phyloP scores from a whole-genome alignment of 805 yeast genomes.

The Myxozyma neotropica region DNA sequence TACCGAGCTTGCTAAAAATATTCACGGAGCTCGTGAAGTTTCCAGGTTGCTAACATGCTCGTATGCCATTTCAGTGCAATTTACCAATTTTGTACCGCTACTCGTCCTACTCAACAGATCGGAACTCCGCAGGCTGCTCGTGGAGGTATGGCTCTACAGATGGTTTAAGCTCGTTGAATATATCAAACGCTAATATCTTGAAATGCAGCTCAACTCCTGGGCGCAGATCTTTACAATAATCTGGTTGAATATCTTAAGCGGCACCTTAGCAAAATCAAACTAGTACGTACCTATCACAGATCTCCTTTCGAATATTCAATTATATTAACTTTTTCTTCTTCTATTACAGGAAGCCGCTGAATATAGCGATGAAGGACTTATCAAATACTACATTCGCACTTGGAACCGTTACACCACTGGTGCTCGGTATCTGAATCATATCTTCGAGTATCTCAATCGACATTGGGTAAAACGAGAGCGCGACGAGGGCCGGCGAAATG shows the following conservation, averaged over 20 bases:
- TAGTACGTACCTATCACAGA: conserved; percentile 19
- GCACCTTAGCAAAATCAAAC: conserved; percentile 47
- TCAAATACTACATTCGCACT: conserved; percentile 79
- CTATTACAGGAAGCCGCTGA: conserved; percentile 47
- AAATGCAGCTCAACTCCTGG: conserved; percentile 59
- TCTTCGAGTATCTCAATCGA: conserved; percentile 92
- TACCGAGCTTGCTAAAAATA: neutral
- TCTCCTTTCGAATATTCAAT: neutral
- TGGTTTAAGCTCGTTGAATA: neutral
- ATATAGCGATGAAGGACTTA: conserved; percentile 63
- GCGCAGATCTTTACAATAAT: conserved; percentile 82
- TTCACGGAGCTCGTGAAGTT: neutral
- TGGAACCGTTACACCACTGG: conserved; percentile 93
- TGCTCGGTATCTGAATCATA: conserved; percentile 87
- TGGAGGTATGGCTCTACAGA: conserved; percentile 28
- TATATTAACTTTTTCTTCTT: neutral
- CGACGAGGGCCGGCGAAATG: conserved; percentile 85
- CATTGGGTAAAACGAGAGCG: conserved; percentile 98
- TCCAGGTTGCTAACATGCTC: neutral
- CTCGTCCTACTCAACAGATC: conserved; percentile 30
- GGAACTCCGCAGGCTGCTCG: conserved; percentile 30
- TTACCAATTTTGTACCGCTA: conserved; percentile 35
- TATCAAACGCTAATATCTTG: neutral
- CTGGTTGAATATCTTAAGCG: conserved; percentile 65
- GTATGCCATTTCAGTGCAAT: conserved; percentile 25